phyloP scores from a whole-genome alignment of 2,329 filamentous ascomycete genomes.

The Boeremia lycopersici region DNA sequence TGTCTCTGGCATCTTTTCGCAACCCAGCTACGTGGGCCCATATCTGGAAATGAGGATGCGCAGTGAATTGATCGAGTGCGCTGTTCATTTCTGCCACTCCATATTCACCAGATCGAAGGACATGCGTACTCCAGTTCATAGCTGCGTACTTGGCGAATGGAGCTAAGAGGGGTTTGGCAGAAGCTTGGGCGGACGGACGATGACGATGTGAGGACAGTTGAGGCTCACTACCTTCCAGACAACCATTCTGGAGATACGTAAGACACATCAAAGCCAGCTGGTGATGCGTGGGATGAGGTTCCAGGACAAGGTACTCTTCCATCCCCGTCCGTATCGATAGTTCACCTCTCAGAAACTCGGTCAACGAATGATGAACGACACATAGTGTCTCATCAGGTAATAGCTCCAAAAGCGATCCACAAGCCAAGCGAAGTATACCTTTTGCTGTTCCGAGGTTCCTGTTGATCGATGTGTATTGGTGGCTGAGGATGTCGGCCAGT shows the following conservation, averaged over 20 bases:
- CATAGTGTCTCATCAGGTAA: background rate
- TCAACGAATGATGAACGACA: background rate
- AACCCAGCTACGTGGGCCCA: background rate
- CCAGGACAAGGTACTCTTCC: background rate
- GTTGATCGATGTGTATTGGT: no score
- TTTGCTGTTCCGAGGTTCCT: background rate
- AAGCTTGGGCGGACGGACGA: background rate
- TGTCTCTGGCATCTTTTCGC: background rate
- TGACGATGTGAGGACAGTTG: background rate
- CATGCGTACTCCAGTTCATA: conserved; percentile 42
- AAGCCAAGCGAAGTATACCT: background rate
- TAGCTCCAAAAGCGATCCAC: background rate
- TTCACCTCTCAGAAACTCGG: background rate
- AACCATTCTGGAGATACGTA: background rate
- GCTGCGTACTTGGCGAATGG: background rate
- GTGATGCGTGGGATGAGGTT: background rate
- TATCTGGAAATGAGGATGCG: background rate
- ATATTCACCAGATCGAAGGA: conserved; percentile 51
- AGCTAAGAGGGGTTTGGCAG: background rate
- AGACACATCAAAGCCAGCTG: background rate
- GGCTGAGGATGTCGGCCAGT: background rate
- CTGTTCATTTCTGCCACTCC: background rate
- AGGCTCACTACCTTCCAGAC: background rate
- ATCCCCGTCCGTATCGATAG: background rate
- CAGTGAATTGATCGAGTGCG: background rate